These are phyloP conservation scores for Trypanosoma melophagium DNA, from an alignment of 208 protist species.

Conservation along the genomic window DNA sequence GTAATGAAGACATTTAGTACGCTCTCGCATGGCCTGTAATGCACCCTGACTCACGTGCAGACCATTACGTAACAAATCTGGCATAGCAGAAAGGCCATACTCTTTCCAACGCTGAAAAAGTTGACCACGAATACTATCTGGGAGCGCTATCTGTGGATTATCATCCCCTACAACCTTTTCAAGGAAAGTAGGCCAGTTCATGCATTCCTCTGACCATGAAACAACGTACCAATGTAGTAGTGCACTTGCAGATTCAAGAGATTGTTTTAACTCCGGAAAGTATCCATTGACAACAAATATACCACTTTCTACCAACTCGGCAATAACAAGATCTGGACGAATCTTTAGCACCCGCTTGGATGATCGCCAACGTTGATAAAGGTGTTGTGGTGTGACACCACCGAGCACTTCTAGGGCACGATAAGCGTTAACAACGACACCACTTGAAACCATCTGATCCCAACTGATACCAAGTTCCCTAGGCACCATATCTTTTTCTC, in stretches of 20 bases:
- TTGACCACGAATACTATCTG: constrained; percentile 45
- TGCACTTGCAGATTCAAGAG: constrained; percentile 31
- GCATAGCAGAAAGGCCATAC: constrained; percentile 44
- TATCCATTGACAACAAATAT: constrained; percentile 56
- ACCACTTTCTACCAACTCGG: constrained; percentile 27
- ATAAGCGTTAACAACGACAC: constrained; percentile 44
- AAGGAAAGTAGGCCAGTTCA: constrained; percentile 44
- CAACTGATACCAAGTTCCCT: constrained; percentile 34
- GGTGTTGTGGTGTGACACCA: constrained; percentile 32
- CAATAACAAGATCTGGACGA: constrained; percentile 34
- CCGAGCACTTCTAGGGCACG: constrained; percentile 35
- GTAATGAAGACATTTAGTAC: constrained; percentile 39
- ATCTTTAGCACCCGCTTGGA: constrained; percentile 24
- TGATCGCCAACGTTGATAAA: constrained; percentile 32
- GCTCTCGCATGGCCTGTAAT: constrained; percentile 63
- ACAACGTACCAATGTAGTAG: constrained; percentile 58
- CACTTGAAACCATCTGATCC: constrained; percentile 23
- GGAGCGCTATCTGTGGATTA: constrained; percentile 33
- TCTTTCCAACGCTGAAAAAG: constrained; percentile 48
- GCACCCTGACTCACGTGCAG: constrained; percentile 56
- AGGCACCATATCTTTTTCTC: constrained; percentile 29
- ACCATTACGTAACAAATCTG: constrained; percentile 60
- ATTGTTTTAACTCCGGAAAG: constrained; percentile 41
- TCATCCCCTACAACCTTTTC: constrained; percentile 44
- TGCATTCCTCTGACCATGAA: constrained; percentile 39